Percentiles rank a stretch among this genome's conserved stretches.
Conservation (phyloP, 1,284 basidiomycete genomes). For the Heterobasidion parviporum region DNA sequence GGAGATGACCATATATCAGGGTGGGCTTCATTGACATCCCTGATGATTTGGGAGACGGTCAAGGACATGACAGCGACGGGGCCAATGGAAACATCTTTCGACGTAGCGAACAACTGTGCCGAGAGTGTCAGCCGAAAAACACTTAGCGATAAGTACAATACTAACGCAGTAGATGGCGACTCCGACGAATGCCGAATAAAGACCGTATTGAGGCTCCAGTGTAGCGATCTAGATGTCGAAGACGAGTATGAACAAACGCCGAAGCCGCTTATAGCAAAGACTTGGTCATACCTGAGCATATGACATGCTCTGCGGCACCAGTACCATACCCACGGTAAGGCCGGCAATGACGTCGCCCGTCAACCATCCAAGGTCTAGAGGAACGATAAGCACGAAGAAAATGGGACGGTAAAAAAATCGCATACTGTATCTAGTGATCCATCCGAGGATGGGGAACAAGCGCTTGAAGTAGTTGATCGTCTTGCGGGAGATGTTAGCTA, state of each 20-base stretch:
- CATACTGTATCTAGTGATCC: conserved; percentile 81
- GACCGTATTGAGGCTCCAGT: conserved; percentile 81
- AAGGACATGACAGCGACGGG: conserved; percentile 98
- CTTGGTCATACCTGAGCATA: conserved; percentile 51
- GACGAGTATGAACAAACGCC: not conserved
- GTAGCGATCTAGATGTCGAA: conserved; percentile 61
- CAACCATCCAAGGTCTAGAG: conserved; percentile 56
- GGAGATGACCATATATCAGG: conserved; percentile 53
- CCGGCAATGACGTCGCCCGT: conserved; percentile 83
- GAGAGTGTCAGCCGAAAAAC: conserved; percentile 3
- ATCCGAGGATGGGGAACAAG: conserved; percentile 78
- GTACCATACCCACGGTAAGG: conserved; percentile 85
- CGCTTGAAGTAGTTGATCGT: conserved; percentile 51
- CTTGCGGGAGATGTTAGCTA: conserved; percentile 25
- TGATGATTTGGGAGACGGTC: conserved; percentile 79
- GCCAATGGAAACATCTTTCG: conserved; percentile 93
- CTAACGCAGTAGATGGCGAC: conserved; percentile 74
- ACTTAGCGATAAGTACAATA: conserved; percentile 16
- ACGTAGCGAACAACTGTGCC: conserved; percentile 78
- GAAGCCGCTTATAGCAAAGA: not conserved
- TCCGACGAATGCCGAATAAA: conserved; percentile 94
- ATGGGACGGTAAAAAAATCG: conserved; percentile 10
- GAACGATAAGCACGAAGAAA: conserved; percentile 3
- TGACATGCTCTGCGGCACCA: conserved; percentile 86
- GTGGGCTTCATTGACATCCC: conserved; percentile 45